Evolutionary conservation across 495 filamentous ascomycete species (phyloP).

Genomic region (Stereocaulon alpinum): DNA sequence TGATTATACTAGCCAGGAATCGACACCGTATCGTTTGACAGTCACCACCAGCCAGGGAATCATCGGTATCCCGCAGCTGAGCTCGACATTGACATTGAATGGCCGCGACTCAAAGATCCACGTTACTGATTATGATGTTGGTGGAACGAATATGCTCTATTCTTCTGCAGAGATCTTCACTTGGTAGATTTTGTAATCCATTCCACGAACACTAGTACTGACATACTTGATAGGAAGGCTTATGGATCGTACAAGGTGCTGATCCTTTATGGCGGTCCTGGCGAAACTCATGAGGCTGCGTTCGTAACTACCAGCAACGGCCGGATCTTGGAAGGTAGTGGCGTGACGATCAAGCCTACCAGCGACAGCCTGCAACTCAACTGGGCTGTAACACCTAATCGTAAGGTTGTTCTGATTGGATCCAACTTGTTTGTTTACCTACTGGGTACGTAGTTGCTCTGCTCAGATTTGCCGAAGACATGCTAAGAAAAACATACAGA

Average conservation of each 20-base stretch:
- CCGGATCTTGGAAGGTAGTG: conserved; percentile 42
- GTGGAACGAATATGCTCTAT: conserved; percentile 55
- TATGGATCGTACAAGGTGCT: conserved; percentile 50
- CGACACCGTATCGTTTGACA: conserved; percentile 50
- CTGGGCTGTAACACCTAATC: conserved; percentile 41
- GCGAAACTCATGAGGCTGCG: conserved; percentile 55
- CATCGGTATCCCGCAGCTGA: conserved; percentile 53
- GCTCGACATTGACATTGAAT: conserved; percentile 49
- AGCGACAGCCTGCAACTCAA: conserved; percentile 43
- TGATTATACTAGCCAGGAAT: conserved; percentile 44
- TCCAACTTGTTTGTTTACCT: conserved; percentile 44
- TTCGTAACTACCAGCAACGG: conserved; percentile 35
- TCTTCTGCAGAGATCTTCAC: conserved; percentile 70
- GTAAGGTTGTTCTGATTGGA: conserved; percentile 46
- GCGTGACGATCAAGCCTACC: conserved; percentile 31
- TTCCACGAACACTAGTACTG: neutral
- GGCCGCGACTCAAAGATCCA: conserved; percentile 69
- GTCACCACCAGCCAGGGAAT: conserved; percentile 51
- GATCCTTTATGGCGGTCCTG: conserved; percentile 59
- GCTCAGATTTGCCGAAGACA: neutral
- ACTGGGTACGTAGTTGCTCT: conserved; percentile 28
- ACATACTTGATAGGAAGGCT: conserved; percentile 31
- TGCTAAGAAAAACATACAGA: conserved; percentile 28
- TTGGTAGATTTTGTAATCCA: conserved; percentile 27
- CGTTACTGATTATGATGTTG: conserved; percentile 63